These are phyloP conservation scores for Tripterygium wilfordii DNA, from an alignment of 177 flowering plant species.

Conservation along the genomic window DNA sequence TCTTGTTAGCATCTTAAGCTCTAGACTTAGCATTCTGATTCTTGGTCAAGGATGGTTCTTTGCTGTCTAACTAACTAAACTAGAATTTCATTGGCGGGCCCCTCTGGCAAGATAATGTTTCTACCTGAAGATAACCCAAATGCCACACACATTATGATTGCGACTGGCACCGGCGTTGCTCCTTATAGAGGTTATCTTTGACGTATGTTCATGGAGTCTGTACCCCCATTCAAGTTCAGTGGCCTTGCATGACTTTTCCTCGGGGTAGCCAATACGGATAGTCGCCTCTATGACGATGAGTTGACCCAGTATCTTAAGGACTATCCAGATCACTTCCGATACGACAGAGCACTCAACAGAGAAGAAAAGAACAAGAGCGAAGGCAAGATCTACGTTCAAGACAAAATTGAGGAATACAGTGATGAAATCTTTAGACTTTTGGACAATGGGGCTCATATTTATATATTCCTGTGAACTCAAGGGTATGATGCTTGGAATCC, in stretches of 20 bases:
- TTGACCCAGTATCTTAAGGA: slow-evolving; percentile 66
- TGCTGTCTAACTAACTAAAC: neutral
- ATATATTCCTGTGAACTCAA: slow-evolving; percentile 92
- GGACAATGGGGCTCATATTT: slow-evolving; percentile 91
- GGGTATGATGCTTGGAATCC: slow-evolving; percentile 99
- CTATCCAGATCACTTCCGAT: slow-evolving; percentile 82
- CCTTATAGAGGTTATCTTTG: slow-evolving; percentile 94
- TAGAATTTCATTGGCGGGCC: slow-evolving; percentile 41
- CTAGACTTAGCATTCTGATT: neutral
- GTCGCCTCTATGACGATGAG: slow-evolving; percentile 89
- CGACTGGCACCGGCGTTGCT: slow-evolving; percentile 96
- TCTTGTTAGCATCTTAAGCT: no score
- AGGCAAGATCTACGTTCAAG: slow-evolving; percentile 98
- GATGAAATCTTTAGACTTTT: slow-evolving; percentile 86
- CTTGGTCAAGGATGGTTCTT: slow-evolving; percentile 10
- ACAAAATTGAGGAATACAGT: slow-evolving; percentile 94
- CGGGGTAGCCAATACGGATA: slow-evolving; percentile 92
- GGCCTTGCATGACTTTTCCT: slow-evolving; percentile 98
- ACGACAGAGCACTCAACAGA: slow-evolving; percentile 74
- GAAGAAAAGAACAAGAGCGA: slow-evolving; percentile 88
- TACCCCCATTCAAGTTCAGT: slow-evolving; percentile 64
- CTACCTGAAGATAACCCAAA: slow-evolving; percentile 84
- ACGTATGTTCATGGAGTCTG: slow-evolving; percentile 95
- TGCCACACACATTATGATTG: slow-evolving; percentile 97
- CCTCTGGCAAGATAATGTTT: slow-evolving; percentile 95